These are phyloP conservation scores for Cercophora samala DNA, from an alignment of 495 filamentous ascomycete genomes.

Conservation along the genomic window DNA sequence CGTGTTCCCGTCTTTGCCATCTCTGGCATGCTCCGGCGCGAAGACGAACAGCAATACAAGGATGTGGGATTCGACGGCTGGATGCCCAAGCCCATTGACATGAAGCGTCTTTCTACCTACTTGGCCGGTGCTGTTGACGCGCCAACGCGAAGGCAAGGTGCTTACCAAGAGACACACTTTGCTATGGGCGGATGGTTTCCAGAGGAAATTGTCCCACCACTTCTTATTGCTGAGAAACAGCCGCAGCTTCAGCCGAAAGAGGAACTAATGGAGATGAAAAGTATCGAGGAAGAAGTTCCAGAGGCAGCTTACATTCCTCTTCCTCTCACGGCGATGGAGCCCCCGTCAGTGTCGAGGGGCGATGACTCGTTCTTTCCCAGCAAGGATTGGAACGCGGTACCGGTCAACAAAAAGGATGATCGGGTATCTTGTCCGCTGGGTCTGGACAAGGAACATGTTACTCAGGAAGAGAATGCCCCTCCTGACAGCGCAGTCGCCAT, in stretches of 20 bases:
- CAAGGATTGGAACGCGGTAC: not conserved
- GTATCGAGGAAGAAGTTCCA: not conserved
- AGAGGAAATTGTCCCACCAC: not conserved
- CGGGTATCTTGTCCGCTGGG: not conserved
- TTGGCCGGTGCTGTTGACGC: conserved; percentile 20
- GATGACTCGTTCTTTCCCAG: not conserved
- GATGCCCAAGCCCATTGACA: conserved; percentile 68
- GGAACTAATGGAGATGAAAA: not conserved
- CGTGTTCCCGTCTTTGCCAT: conserved; percentile 26
- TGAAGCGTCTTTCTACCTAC: conserved; percentile 37
- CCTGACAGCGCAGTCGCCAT: not conserved
- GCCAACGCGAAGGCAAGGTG: conserved; percentile 6
- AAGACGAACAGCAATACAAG: conserved; percentile 19
- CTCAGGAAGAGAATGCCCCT: not conserved
- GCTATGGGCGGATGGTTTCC: conserved; percentile 27
- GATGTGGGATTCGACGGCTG: conserved; percentile 61
- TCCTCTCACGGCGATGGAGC: not conserved
- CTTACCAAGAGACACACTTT: conserved; percentile 21
- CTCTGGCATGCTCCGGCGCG: conserved; percentile 24
- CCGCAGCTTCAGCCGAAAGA: not conserved
- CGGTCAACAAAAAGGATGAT: not conserved
- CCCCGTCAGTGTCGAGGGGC: not conserved
- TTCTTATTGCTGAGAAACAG: not conserved
- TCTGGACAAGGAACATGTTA: not conserved
- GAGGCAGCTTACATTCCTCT: not conserved